Conservation (phyloP, 164 flowering plant species). For the Brasenia schreberi region DNA sequence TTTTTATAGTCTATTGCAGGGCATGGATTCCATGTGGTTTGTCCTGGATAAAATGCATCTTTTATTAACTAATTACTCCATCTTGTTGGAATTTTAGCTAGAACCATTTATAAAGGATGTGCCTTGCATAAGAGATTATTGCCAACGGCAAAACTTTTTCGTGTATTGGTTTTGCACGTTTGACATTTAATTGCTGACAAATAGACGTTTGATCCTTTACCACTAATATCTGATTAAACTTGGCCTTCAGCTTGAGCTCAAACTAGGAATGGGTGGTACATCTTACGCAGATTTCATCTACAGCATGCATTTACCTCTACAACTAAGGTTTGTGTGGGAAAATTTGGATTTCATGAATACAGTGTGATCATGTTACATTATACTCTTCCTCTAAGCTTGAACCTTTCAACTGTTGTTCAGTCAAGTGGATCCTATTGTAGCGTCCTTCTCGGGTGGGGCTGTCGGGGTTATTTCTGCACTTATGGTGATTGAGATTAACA, state of each 20-base stretch:
- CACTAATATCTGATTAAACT: background rate
- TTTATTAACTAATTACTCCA: too few species aligned
- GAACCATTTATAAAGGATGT: too few species aligned
- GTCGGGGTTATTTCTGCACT: conserved; percentile 89
- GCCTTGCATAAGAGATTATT: too few species aligned
- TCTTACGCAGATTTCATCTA: conserved; percentile 81
- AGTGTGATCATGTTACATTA: background rate
- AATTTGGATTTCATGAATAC: background rate
- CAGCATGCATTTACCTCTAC: conserved; percentile 77
- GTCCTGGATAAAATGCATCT: too few species aligned
- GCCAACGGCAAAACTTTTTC: too few species aligned
- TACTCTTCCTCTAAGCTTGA: background rate
- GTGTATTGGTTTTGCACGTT: too few species aligned
- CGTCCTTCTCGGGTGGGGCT: conserved; percentile 92
- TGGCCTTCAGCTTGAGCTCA: conserved; percentile 66
- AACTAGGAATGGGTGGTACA: conserved; percentile 83
- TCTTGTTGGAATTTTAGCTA: too few species aligned
- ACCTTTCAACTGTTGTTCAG: conserved; percentile 24
- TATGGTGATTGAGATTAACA: conserved; percentile 82
- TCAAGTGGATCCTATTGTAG: conserved; percentile 95
- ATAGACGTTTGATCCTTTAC: background rate
- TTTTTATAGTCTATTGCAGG: too few species aligned
- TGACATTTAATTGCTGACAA: too few species aligned
- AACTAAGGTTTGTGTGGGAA: conserved; percentile 41
- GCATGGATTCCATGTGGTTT: too few species aligned